These are phyloP conservation scores for Lactifluus volemus DNA, from an alignment of 768 basidiomycete genomes.

Conservation along the genomic window DNA sequence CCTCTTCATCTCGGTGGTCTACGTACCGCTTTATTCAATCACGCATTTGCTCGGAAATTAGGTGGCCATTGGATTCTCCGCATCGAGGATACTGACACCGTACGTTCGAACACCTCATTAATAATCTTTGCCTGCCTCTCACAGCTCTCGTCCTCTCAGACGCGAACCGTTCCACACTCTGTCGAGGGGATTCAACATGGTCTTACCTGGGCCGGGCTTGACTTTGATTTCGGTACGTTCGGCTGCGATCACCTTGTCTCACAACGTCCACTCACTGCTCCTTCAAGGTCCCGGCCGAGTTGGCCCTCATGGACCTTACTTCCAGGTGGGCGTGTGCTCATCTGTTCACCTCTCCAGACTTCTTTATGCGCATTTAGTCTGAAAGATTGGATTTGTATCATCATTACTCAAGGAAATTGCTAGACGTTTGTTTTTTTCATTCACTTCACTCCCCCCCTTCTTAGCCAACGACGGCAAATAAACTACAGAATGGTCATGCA, in stretches of 20 bases:
- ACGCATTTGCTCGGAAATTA: conserved; percentile 71
- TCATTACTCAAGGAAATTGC: conserved; percentile 57
- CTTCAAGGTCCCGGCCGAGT: conserved; percentile 63
- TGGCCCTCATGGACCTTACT: conserved; percentile 78
- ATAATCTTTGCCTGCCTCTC: background rate
- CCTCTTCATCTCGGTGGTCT: conserved; percentile 91
- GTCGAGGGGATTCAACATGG: conserved; percentile 72
- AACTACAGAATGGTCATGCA: conserved; percentile 68
- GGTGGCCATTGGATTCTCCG: conserved; percentile 87
- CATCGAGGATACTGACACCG: conserved; percentile 93
- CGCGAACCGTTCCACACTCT: conserved; percentile 71
- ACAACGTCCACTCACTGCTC: background rate
- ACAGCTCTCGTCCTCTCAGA: conserved; percentile 35
- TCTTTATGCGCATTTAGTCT: conserved; percentile 45
- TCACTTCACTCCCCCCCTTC: background rate
- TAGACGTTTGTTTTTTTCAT: conserved; percentile 49
- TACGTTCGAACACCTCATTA: conserved; percentile 30
- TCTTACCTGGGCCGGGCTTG: conserved; percentile 83
- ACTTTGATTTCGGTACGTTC: conserved; percentile 79
- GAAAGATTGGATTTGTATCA: conserved; percentile 83
- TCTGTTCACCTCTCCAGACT: background rate
- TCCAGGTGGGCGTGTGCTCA: conserved; percentile 46
- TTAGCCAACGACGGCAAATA: background rate
- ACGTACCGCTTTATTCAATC: conserved; percentile 88
- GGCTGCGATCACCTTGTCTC: background rate